Evolutionary conservation across 1,284 basidiomycete species (phyloP).

Genomic region (Schizophyllum commune): DNA sequence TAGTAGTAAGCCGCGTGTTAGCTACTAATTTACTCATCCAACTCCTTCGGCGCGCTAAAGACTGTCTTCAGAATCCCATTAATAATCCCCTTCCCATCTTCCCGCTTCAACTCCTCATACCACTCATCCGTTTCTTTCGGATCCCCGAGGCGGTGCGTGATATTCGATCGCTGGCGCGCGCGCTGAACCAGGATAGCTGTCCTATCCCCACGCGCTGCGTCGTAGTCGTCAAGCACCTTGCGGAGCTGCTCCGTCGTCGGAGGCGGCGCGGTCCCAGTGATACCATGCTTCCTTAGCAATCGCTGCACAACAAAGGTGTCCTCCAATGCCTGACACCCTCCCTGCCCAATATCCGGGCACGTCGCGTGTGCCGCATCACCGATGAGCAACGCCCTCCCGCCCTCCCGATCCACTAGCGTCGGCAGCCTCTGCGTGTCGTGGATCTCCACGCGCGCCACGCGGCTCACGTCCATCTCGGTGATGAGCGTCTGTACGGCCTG

Average conservation of each 20-base stretch:
- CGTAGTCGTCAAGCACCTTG: not conserved
- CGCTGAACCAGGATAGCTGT: not conserved
- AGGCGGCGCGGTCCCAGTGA: not conserved
- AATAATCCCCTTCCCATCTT: not conserved
- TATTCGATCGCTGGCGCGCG: not conserved
- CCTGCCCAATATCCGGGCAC: conserved; percentile 5
- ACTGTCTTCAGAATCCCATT: not conserved
- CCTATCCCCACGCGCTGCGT: not conserved
- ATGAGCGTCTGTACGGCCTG: not conserved
- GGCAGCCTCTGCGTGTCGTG: not conserved
- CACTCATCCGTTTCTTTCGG: not conserved
- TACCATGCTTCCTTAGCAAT: not conserved
- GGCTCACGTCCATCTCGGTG: not conserved
- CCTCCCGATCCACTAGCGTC: not conserved
- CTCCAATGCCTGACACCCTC: conserved; percentile 8
- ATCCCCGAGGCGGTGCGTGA: not conserved
- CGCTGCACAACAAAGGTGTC: not conserved
- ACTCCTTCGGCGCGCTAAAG: not conserved
- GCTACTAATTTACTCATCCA: not conserved
- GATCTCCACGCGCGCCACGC: not conserved
- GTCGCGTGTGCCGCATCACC: conserved; percentile 9
- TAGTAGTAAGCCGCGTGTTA: not conserved
- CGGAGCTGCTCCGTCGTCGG: not conserved
- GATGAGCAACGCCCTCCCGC: not conserved
- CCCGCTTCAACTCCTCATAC: not conserved